Base-by-base conservation (phyloP, 768 basidiomycete genomes). In the Boletus sp. region DNA sequence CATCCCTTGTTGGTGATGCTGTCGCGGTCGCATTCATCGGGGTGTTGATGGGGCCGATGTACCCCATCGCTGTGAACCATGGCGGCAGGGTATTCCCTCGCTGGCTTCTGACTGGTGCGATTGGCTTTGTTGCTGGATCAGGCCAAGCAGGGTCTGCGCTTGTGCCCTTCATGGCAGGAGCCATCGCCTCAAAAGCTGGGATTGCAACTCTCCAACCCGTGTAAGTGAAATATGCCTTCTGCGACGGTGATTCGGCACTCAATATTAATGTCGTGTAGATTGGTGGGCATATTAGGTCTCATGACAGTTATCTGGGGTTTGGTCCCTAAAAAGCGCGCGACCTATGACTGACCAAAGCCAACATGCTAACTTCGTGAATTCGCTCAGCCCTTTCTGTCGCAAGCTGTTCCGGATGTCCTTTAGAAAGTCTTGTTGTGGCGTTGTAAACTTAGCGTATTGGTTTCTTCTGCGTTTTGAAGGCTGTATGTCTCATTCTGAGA, bases 31-130 rank as follows among this genome's bases (percentile, higher is more conserved):
- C 86, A 2, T 61, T 89, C 46, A 72, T 89, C 15, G 90, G 89
- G 17, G 47, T 90, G 9, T 70, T 90, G 24, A 75, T 92, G n/a
- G 90, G 88, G 1, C 89, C 88, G 3, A 82, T 90, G 74, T 90
- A 86, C 65, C 87, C 87, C 1, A 81, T 89, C 44, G 56, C 73
- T 15, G 66, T 75, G 51, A 71, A 69, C 18, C 72, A 78, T 41
- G 66, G 75, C 2, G 66, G 62, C 12, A 74, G 68, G 29, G 58
- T 75, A 36, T 65, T 77, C 17, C 75, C 75, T 46, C 67, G 59
- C 17, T 66, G 69, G 67, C 66, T 78, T 36, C 57, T 73, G 33
- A 73, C 73, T 30, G 73, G 64, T 50, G 64, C 62, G 5, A 77
- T 82, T 30, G 79, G 81, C 29, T 83, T 82, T 80, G 77, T 83